These are phyloP conservation scores for Zygosaccharomyces kombuchaensis DNA, from an alignment of 805 yeast genomes.

Conservation along the genomic window DNA sequence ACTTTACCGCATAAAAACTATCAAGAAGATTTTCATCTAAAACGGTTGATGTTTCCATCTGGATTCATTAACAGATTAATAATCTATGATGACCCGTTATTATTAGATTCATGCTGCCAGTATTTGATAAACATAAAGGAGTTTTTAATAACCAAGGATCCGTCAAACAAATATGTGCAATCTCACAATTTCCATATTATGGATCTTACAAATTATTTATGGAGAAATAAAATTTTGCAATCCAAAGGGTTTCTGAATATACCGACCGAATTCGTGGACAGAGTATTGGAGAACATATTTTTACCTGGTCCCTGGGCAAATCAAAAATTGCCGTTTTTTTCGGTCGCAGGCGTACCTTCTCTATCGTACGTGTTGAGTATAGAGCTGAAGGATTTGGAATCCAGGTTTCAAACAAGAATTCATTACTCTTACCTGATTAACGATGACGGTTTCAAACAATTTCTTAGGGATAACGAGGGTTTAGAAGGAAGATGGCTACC, in stretches of 20 bases:
- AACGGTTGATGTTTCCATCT: constrained; percentile 15
- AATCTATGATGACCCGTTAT: constrained; percentile 24
- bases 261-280: constrained; percentile 24
- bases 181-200: constrained; percentile 25
- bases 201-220: constrained; percentile 30
- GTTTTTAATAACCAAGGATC: constrained; percentile 13
- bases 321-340: constrained; percentile 19
- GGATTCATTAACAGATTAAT: constrained; percentile 17
- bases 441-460: constrained; percentile 23
- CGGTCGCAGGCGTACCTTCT: constrained; percentile 27
- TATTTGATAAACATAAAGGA: constrained; percentile 18
- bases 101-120: constrained; percentile 22
- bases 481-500: constrained; percentile 14
- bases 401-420: neutral
- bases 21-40: constrained; percentile 7
- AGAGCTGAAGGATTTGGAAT: constrained; percentile 14
- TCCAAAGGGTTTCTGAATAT: constrained; percentile 20
- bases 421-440: constrained; percentile 14
- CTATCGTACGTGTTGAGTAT: constrained; percentile 17
- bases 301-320: constrained; percentile 13
- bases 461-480: constrained; percentile 6
- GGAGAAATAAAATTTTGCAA: constrained; percentile 27
- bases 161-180: constrained; percentile 17
- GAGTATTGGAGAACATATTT: constrained; percentile 13
- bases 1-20: constrained; percentile 5